These are phyloP conservation scores for Ceratobasidium sp. DNA, from an alignment of 1,284 basidiomycete species.

Conservation along the genomic window DNA sequence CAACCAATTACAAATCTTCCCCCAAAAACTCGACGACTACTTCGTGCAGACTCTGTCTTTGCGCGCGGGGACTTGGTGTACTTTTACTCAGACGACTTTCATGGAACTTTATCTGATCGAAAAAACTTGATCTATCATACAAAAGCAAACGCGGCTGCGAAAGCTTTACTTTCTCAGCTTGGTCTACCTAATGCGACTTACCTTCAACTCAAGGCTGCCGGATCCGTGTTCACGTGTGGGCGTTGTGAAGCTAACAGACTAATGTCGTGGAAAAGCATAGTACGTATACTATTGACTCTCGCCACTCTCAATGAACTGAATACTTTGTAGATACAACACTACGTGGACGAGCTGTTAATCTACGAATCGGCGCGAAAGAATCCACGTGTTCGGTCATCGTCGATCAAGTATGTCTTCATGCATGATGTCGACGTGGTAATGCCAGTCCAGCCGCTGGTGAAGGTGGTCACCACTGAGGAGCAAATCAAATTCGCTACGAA, in stretches of 20 bases:
- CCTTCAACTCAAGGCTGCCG: slow-evolving; percentile 28
- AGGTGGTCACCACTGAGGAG: neutral
- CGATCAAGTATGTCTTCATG: neutral
- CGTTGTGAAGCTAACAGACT: neutral
- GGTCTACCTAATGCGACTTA: slow-evolving; percentile 13
- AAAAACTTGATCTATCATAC: neutral
- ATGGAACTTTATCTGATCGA: neutral
- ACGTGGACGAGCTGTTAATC: neutral
- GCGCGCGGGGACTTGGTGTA: too few relatives aligned
- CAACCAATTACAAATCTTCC: slow-evolving; percentile 16
- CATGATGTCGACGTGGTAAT: slow-evolving; percentile 18
- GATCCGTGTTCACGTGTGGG: slow-evolving; percentile 11
- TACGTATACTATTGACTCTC: neutral
- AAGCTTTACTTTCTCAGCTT: slow-evolving; percentile 4
- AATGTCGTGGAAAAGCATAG: slow-evolving; percentile 21
- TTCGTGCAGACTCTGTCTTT: slow-evolving; percentile 37
- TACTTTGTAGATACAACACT: slow-evolving; percentile 13
- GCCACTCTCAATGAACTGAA: neutral
- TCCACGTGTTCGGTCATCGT: neutral
- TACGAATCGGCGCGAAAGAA: neutral
- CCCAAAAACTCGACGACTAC: neutral
- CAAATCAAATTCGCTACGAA: neutral
- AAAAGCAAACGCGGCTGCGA: neutral
- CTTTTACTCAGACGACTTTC: slow-evolving; percentile 34
- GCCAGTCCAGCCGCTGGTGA: slow-evolving; percentile 1